Percentiles rank a stretch among this genome's conserved stretches.
Evolutionary conservation across 2,329 filamentous ascomycete genomes (phyloP).

Genomic region (Immersiporthe knoxdaviesiana): DNA sequence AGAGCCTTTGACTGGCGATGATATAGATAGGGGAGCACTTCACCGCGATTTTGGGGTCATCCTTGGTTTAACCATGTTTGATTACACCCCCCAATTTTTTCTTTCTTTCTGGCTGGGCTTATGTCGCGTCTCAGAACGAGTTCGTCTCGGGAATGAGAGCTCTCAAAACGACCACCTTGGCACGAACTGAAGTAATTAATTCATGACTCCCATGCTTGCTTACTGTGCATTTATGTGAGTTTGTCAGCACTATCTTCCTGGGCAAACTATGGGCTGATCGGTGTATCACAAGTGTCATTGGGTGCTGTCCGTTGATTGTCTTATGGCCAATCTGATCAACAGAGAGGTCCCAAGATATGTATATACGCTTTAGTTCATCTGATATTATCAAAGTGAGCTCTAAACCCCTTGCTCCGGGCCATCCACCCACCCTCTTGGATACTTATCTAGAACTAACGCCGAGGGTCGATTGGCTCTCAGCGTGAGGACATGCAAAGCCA

Average conservation of each 20-base stretch:
- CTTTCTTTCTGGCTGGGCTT: neutral
- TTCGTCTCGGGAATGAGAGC: neutral
- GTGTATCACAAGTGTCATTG: neutral
- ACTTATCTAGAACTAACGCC: neutral
- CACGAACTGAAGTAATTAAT: neutral
- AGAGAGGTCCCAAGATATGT: neutral
- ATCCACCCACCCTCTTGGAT: neutral
- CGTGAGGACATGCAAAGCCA: neutral
- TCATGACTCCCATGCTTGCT: neutral
- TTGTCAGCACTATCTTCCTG: constrained; percentile 1
- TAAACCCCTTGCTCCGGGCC: neutral
- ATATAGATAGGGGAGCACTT: neutral
- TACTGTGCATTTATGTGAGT: neutral
- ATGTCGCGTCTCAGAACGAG: neutral
- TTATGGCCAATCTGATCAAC: neutral
- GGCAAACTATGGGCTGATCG: neutral
- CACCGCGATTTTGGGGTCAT: neutral
- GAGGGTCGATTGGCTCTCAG: neutral
- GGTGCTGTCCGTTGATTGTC: neutral
- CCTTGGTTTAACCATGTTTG: neutral
- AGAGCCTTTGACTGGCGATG: neutral
- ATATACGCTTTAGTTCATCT: neutral
- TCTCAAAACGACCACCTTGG: neutral
- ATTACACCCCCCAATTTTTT: too few relatives aligned
- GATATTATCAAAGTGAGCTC: neutral